phyloP scores from a whole-genome alignment of 106 monocot species.

The Phalaenopsis aphrodite region DNA sequence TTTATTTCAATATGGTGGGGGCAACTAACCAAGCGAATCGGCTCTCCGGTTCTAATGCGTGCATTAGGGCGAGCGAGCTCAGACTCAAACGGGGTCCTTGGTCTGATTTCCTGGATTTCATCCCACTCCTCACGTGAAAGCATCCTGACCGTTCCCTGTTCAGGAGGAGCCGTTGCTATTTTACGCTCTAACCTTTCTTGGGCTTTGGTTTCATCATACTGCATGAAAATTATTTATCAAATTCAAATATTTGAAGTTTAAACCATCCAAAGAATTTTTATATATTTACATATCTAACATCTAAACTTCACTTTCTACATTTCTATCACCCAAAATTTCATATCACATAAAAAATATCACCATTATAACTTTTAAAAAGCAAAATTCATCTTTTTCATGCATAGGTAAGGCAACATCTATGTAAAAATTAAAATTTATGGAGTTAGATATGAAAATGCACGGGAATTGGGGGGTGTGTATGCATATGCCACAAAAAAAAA shows the following conservation, averaged over 20 bases:
- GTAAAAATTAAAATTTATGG: too few relatives aligned
- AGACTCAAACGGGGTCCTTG: slow-evolving; percentile 96
- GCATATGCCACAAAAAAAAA: not conserved
- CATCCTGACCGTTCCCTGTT: slow-evolving; percentile 91
- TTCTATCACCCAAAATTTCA: too few relatives aligned
- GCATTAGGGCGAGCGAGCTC: slow-evolving; percentile 91
- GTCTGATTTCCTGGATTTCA: slow-evolving; percentile 84
- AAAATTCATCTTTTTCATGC: too few relatives aligned
- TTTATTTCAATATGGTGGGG: not conserved
- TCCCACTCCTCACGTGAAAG: slow-evolving; percentile 96
- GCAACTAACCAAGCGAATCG: slow-evolving; percentile 54
- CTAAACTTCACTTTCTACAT: too few relatives aligned
- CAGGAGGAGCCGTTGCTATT: slow-evolving; percentile 71
- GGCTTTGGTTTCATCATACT: slow-evolving; percentile 84
- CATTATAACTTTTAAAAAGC: too few relatives aligned
- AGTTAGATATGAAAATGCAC: too few relatives aligned
- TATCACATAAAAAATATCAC: too few relatives aligned
- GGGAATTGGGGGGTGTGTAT: too few relatives aligned
- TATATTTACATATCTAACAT: too few relatives aligned
- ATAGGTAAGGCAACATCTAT: too few relatives aligned
- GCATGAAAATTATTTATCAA: slow-evolving; percentile 1
- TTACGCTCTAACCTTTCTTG: slow-evolving; percentile 85
- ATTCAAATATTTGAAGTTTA: not conserved
- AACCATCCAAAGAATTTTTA: too few relatives aligned
- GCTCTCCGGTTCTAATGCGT: slow-evolving; percentile 89